phyloP scores from a whole-genome alignment of 768 basidiomycete genomes.

The Harrya chromipes region DNA sequence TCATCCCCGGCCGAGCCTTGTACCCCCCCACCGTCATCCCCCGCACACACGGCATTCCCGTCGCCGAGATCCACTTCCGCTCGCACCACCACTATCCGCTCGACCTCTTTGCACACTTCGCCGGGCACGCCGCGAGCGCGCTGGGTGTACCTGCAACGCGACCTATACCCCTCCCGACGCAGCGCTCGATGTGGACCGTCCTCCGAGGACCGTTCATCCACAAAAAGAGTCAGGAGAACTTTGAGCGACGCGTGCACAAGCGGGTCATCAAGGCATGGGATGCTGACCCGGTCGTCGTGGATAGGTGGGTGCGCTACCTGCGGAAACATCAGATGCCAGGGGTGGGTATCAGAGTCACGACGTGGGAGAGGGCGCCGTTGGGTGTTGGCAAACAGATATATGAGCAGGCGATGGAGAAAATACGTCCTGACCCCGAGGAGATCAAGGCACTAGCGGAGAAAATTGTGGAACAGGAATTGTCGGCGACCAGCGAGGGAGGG shows the following conservation, averaged over 20 bases:
- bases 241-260: slow-evolving; percentile 80
- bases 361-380: slow-evolving; percentile 66
- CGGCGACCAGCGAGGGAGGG: slow-evolving; percentile 5
- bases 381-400: slow-evolving; percentile 45
- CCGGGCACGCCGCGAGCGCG: slow-evolving; percentile 77
- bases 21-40: slow-evolving; percentile 55
- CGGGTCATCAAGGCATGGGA: slow-evolving; percentile 91
- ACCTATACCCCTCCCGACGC: slow-evolving; percentile 63
- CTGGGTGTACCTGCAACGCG: slow-evolving; percentile 77
- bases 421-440: slow-evolving; percentile 33
- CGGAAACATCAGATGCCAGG: slow-evolving; percentile 73
- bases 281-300: slow-evolving; percentile 72
- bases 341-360: slow-evolving; percentile 80
- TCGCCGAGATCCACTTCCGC: slow-evolving; percentile 80
- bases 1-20: slow-evolving; percentile 61
- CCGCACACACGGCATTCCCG: slow-evolving; percentile 67
- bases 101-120: slow-evolving; percentile 81
- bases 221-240: slow-evolving; percentile 96
- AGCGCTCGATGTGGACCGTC: slow-evolving; percentile 84
- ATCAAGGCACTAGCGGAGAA: slow-evolving; percentile 40
- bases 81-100: slow-evolving; percentile 67
- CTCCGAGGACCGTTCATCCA: slow-evolving; percentile 82
- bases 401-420: slow-evolving; percentile 33
- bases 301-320: slow-evolving; percentile 79
- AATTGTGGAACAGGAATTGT: slow-evolving; percentile 37